Evolutionary conservation across 495 filamentous ascomycete genomes (phyloP), one percentile per base, ranked within the genome.

Genomic region (Xylaria sp.): DNA sequence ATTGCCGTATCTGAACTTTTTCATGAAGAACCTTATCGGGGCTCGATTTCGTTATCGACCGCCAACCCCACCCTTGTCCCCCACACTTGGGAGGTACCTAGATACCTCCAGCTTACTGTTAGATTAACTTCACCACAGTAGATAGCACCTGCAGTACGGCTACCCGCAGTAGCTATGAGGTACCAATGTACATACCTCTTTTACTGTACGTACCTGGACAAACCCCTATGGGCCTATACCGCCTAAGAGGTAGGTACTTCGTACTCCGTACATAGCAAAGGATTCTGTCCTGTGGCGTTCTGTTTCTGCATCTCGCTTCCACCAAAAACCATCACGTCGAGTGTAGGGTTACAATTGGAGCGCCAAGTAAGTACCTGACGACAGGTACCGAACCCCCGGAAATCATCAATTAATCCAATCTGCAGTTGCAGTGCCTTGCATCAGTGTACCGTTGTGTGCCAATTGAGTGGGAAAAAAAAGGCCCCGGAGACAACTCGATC

Each of bases 1-100:
- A 35, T 3, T 37, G 31, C 17, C 17, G 12, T n/a, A 61, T 69
- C 26, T 40, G 37, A 69, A 75, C 66, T 73, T 75, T 77, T 77
- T 71, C 67, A 59, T 40, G 26, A 44, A 24, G 21, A 19, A 15
- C 19, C 69, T 71, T 71, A 71, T 71, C 69, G 61, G 24, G 21
- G 2, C 58, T n/a, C n/a, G n/a, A n/a, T 50, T 19, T 50, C 19
- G 24, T 68, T 59, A 68, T 68, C 66, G 8, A 26, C 40, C 31
- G 35, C 40, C 46, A 43, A 33, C 48, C 46, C 11, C 17, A 52
- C 63, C 63, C 44, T n/a, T n/a, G n/a, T n/a, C 24, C 29, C 50
- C 50, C 29, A 55, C 24, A 2, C 9, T 29, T 29, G 4, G 6
- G 1, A 21, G n/a, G 24, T 55, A 29, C 21, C 24, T 55, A 29